Percentiles rank a stretch among this genome's conserved stretches.
phyloP scores from a whole-genome alignment of 2,329 filamentous ascomycete species.

The Verticillium nubilum region DNA sequence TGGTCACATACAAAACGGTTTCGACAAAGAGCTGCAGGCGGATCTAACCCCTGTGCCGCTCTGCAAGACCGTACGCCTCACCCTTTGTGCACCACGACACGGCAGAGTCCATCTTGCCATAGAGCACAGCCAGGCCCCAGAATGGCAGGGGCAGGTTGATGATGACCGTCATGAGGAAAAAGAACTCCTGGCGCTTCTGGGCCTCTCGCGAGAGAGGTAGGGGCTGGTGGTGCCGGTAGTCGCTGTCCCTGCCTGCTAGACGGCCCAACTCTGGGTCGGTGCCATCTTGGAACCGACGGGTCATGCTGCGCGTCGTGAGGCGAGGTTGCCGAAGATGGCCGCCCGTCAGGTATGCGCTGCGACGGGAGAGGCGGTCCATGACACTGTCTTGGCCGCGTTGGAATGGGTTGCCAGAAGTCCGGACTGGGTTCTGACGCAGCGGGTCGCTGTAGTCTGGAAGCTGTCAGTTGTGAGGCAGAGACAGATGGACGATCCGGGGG shows the following conservation, averaged over 20 bases:
- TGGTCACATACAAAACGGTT: not conserved
- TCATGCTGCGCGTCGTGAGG: not conserved
- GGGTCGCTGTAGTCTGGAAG: not conserved
- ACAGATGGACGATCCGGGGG: too few species aligned
- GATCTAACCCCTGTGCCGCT: not conserved
- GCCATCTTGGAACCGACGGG: not conserved
- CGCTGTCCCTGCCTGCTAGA: not conserved
- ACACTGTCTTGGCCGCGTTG: not conserved
- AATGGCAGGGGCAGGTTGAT: conserved; percentile 40
- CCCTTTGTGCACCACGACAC: conserved; percentile 45
- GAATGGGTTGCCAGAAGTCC: not conserved
- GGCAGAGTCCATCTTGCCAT: conserved; percentile 36
- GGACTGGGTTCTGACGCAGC: not conserved
- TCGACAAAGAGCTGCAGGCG: not conserved
- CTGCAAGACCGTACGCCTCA: conserved; percentile 31
- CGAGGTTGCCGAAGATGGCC: not conserved
- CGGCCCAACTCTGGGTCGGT: not conserved
- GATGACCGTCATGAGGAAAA: conserved; percentile 32
- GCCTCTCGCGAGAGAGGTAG: conserved; percentile 15
- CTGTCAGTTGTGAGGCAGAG: not conserved
- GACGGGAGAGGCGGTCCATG: not conserved
- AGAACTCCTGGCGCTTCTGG: conserved; percentile 23
- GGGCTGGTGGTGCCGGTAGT: not conserved
- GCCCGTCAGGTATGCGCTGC: not conserved
- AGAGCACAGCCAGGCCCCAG: conserved; percentile 36